A percentile compares a stretch with the other conserved stretches of the same genome.
These are phyloP conservation scores for Sugiyamaella smithiae DNA, from an alignment of 805 yeast species.

Conservation along the genomic window DNA sequence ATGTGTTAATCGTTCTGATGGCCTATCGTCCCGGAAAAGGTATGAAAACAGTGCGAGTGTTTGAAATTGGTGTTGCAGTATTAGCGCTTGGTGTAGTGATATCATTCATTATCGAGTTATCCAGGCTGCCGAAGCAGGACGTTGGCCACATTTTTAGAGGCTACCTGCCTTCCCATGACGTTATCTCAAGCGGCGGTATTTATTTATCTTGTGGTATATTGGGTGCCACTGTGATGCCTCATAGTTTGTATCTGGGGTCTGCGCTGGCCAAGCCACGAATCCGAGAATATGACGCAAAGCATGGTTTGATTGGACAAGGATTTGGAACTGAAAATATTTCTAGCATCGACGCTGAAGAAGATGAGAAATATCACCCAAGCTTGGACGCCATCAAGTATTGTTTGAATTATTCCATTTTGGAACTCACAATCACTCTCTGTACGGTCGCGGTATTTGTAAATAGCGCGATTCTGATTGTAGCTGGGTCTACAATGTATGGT, in stretches of 20 bases:
- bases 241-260: slow-evolving; percentile 80
- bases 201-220: slow-evolving; percentile 79
- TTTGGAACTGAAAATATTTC: slow-evolving; percentile 4
- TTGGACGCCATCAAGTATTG: slow-evolving; percentile 69
- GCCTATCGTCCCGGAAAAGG: slow-evolving; percentile 88
- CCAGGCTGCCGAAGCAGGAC: slow-evolving; percentile 54
- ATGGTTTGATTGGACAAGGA: slow-evolving; percentile 44
- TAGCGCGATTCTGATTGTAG: slow-evolving; percentile 74
- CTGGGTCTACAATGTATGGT: slow-evolving; percentile 73
- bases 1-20: slow-evolving; percentile 78
- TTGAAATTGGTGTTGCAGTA: slow-evolving; percentile 76
- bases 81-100: slow-evolving; percentile 79
- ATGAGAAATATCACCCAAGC: slow-evolving; percentile 63
- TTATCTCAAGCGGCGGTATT: slow-evolving; percentile 62
- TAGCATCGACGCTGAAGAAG: slow-evolving; percentile 37
- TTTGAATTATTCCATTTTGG: slow-evolving; percentile 67
- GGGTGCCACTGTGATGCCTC: slow-evolving; percentile 97
- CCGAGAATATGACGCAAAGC: slow-evolving; percentile 68
- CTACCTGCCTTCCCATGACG: slow-evolving; percentile 51
- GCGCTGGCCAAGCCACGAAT: slow-evolving; percentile 86
- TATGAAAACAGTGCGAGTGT: slow-evolving; percentile 67
- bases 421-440: slow-evolving; percentile 65
- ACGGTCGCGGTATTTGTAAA: slow-evolving; percentile 85
- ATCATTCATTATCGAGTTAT: slow-evolving; percentile 78
- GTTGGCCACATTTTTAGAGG: slow-evolving; percentile 67